Evolutionary conservation across 2,329 filamentous ascomycete species (phyloP), one percentile per base, ranked within the genome.

Genomic region (Colletotrichum navitas): DNA sequence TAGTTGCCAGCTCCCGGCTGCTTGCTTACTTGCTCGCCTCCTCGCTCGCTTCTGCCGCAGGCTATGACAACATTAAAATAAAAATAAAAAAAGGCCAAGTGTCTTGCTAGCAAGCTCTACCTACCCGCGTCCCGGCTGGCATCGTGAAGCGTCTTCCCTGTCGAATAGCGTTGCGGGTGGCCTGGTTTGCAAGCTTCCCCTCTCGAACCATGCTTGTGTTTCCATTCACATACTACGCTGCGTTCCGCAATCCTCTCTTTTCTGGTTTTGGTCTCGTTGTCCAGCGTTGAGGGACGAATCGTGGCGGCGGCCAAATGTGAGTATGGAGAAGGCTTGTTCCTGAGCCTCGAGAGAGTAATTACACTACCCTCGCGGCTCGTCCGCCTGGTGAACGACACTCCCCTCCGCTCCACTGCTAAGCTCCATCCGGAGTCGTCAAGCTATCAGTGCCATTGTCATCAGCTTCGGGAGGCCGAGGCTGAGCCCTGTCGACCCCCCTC

Each of bases 141-240:
- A 66, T 70, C 63, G 63, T 36, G 32, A 62, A 62, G 63, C 63
- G 41, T 47, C 63, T 61, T 70, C 63, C 56, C 63, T 55, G 63
- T 62, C 21, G 26, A 39, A 55, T 55, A 55, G 54, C 54, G 45
- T 43, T 52, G 34, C 52, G 36, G 26, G 12, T 24, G 26, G n/a
- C 39, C 62, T 29, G 51, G n/a, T 61, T 34, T 47, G n/a, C 45
- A 47, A 12, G 1, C 54, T 24, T 5, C 58, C 54, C 18, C 21
- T 12, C 41, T 14, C 12, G 10, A 2, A n/a, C n/a, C 21, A 34
- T n/a, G n/a, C 45, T 47, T 12, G 11, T 47, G 3, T 26, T 21
- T n/a, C 34, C 32, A n/a, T 18, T 32, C 26, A 47, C 39, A 11
- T 39, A 47, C 59, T 47, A 47, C 45, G 45, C 67, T 8, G 26